Evolutionary conservation across 2,329 filamentous ascomycete genomes (phyloP).

Genomic region (Beauveria brongniartii): DNA sequence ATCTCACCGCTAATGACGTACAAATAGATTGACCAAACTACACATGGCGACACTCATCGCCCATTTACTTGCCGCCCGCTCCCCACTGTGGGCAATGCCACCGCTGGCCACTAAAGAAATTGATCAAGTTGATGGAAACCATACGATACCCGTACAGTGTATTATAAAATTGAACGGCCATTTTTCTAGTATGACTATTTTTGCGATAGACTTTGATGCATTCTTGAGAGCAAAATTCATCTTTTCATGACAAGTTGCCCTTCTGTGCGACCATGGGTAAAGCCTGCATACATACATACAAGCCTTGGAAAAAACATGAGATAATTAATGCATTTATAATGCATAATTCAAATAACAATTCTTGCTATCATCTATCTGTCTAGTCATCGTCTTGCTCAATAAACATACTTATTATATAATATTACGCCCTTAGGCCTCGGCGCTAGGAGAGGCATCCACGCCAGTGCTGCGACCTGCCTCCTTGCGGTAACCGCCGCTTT

Average conservation of each 20-base stretch:
- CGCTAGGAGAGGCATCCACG: background rate
- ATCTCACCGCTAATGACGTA: background rate
- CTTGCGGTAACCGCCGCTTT: slow-evolving; percentile 11
- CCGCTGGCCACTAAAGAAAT: background rate
- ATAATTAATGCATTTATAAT: background rate
- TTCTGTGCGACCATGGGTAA: too few species aligned
- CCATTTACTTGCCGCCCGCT: slow-evolving; percentile 9
- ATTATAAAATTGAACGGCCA: slow-evolving; percentile 3
- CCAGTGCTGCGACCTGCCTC: background rate
- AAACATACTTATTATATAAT: too few species aligned
- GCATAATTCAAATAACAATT: background rate
- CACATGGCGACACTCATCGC: background rate
- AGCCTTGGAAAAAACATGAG: background rate
- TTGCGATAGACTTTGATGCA: background rate
- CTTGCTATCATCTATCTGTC: background rate
- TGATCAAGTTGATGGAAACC: background rate
- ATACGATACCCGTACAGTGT: background rate
- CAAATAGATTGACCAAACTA: slow-evolving; percentile 4
- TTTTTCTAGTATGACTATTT: slow-evolving; percentile 1
- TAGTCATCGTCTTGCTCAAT: background rate
- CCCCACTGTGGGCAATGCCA: background rate
- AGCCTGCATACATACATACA: too few species aligned
- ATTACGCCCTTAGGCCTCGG: background rate
- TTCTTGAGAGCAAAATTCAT: too few species aligned
- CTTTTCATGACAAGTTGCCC: too few species aligned